A percentile compares a stretch with the other conserved stretches of the same genome.
Evolutionary conservation across 2,329 filamentous ascomycete species (phyloP).

Genomic region (Aspergillus felis): DNA sequence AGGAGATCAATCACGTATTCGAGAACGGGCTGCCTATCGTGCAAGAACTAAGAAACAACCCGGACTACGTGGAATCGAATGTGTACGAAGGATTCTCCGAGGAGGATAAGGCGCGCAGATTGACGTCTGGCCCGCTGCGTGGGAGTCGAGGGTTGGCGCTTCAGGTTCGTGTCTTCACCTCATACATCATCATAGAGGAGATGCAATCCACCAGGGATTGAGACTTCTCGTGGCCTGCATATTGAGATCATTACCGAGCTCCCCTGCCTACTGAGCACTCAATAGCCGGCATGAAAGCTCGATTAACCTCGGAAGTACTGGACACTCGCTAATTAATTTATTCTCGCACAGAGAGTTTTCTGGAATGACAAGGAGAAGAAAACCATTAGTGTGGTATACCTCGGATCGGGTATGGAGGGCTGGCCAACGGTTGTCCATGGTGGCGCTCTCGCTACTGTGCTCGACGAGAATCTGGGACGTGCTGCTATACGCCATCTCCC

Average conservation of each 20-base stretch:
- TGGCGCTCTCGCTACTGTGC: conserved; percentile 62
- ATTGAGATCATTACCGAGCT: not conserved
- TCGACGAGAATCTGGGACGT: conserved; percentile 67
- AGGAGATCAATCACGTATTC: conserved; percentile 27
- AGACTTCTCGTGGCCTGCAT: not conserved
- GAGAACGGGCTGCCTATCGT: conserved; percentile 36
- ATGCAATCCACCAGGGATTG: not conserved
- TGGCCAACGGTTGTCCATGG: conserved; percentile 73
- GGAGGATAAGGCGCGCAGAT: conserved; percentile 29
- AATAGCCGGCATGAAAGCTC: conserved; percentile 5
- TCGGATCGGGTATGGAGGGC: conserved; percentile 62
- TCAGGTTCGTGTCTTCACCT: conserved; percentile 31
- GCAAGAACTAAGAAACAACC: conserved; percentile 33
- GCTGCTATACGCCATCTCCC: conserved; percentile 52
- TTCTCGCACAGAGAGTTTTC: conserved; percentile 57
- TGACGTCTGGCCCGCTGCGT: conserved; percentile 38
- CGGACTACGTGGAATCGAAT: conserved; percentile 37
- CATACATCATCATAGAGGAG: conserved; percentile 1
- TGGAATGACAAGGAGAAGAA: conserved; percentile 57
- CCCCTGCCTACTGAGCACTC: not conserved
- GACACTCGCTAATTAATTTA: conserved; percentile 13
- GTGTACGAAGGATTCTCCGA: conserved; percentile 36
- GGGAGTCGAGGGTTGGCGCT: conserved; percentile 39
- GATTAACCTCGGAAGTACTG: conserved; percentile 15
- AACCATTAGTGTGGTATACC: conserved; percentile 61